Evolutionary conservation across 75 land plant genomes (phyloP).

Genomic region (Cupressus sempervirens): DNA sequence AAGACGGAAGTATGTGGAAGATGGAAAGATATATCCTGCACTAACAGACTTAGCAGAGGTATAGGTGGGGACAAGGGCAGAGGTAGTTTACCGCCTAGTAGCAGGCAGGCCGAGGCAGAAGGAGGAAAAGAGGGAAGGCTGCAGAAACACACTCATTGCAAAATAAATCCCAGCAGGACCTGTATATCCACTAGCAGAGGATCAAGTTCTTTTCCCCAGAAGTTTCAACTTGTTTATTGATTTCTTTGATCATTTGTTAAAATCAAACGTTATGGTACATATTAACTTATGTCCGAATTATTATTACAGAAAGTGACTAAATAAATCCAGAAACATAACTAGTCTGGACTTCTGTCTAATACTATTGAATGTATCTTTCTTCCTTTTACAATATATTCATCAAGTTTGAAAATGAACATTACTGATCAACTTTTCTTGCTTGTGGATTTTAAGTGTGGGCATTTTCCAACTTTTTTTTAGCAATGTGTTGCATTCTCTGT

Average conservation of each 20-base stretch:
- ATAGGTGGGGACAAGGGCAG: too few relatives aligned
- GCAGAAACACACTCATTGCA: too few relatives aligned
- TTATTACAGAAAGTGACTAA: neutral
- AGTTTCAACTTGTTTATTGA: neutral
- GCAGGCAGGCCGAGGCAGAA: too few relatives aligned
- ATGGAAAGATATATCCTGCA: neutral
- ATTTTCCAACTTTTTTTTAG: neutral
- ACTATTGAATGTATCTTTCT: neutral
- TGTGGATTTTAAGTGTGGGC: neutral
- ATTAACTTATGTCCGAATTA: neutral
- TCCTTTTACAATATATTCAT: neutral
- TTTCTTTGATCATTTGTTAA: neutral
- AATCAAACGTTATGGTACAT: neutral
- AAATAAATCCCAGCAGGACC: too few relatives aligned
- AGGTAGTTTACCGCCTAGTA: too few relatives aligned
- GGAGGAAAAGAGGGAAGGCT: too few relatives aligned
- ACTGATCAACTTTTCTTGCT: neutral
- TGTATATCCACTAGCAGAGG: too few relatives aligned
- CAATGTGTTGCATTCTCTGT: neutral
- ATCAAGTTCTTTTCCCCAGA: neutral
- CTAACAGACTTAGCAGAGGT: too few relatives aligned
- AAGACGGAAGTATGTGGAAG: neutral
- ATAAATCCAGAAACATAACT: neutral
- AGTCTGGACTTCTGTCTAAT: neutral
- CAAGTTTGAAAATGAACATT: neutral